These are phyloP conservation scores for Williopsis jadinii DNA, from an alignment of 1,139 yeast genomes.

Conservation along the genomic window DNA sequence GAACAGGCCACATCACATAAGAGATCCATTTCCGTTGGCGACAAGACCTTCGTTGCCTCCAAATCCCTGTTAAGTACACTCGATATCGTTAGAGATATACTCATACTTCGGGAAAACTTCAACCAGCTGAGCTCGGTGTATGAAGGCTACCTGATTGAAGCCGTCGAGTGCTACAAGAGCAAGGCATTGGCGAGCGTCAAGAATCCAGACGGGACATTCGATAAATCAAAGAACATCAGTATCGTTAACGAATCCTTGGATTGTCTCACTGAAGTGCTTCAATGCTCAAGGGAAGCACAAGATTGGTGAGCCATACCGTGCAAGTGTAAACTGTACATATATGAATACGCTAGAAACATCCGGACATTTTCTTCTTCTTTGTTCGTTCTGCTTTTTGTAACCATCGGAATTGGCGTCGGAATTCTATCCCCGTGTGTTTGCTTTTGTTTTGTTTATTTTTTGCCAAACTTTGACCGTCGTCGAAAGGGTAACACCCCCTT, in stretches of 20 bases:
- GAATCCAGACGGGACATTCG: slow-evolving; percentile 16
- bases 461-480: too few relatives aligned
- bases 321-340: too few relatives aligned
- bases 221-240: slow-evolving; percentile 29
- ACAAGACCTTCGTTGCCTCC: slow-evolving; percentile 35
- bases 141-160: slow-evolving; percentile 25
- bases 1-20: slow-evolving; percentile 25
- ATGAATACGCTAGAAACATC: too few relatives aligned
- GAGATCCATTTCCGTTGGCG: slow-evolving; percentile 34
- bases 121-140: slow-evolving; percentile 11
- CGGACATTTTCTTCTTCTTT: too few relatives aligned
- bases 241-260: slow-evolving; percentile 34
- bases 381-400: too few relatives aligned
- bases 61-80: slow-evolving; percentile 27
- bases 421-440: too few relatives aligned
- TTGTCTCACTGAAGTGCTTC: slow-evolving; percentile 28
- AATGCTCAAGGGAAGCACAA: slow-evolving; percentile 9
- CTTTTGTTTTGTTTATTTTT: too few relatives aligned
- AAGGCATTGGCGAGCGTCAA: slow-evolving; percentile 25
- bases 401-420: too few relatives aligned
- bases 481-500: too few relatives aligned
- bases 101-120: slow-evolving; percentile 23
- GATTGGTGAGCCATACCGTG: slow-evolving; percentile 1
- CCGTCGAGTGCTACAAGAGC: slow-evolving; percentile 25
- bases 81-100: slow-evolving; percentile 23